phyloP scores from a whole-genome alignment of 2,329 filamentous ascomycete genomes.

The Chrysoporthe puriensis region DNA sequence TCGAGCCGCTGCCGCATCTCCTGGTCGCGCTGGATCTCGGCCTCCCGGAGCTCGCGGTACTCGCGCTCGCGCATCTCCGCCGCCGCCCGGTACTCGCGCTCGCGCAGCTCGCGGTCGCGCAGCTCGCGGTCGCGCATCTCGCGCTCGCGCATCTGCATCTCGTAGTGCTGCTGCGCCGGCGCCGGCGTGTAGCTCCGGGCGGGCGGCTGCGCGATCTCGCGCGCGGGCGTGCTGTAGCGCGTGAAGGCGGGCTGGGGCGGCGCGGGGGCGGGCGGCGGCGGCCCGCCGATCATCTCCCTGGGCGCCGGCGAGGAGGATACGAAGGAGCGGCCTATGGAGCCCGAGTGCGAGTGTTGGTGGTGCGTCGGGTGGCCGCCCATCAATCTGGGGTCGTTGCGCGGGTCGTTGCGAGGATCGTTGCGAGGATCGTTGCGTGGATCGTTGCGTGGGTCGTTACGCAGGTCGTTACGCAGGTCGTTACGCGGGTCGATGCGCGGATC shows the following conservation, averaged over 20 bases:
- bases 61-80: conserved; percentile 14
- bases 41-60: neutral
- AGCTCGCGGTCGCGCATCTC: conserved; percentile 8
- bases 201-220: conserved; percentile 19
- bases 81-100: neutral
- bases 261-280: conserved; percentile 23
- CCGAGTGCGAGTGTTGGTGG: conserved; percentile 28
- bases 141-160: conserved; percentile 21
- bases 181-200: conserved; percentile 25
- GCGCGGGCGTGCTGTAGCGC: conserved; percentile 26
- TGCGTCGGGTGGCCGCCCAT: conserved; percentile 27
- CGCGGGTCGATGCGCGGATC: conserved; percentile 3
- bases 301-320: conserved; percentile 22
- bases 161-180: conserved; percentile 17
- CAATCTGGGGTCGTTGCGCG: conserved; percentile 1
- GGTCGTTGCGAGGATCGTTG: neutral
- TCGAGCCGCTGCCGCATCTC: conserved; percentile 14
- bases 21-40: conserved; percentile 7
- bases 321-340: conserved; percentile 24
- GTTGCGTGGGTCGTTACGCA: neutral
- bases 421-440: neutral
- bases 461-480: neutral
- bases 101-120: conserved; percentile 10
- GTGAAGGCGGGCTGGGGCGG: conserved; percentile 20
- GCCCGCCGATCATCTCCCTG: conserved; percentile 23